Percentiles rank a stretch among this genome's conserved stretches.
Evolutionary conservation across 2,329 filamentous ascomycete genomes (phyloP).

Genomic region (Botrytis sinoallii): DNA sequence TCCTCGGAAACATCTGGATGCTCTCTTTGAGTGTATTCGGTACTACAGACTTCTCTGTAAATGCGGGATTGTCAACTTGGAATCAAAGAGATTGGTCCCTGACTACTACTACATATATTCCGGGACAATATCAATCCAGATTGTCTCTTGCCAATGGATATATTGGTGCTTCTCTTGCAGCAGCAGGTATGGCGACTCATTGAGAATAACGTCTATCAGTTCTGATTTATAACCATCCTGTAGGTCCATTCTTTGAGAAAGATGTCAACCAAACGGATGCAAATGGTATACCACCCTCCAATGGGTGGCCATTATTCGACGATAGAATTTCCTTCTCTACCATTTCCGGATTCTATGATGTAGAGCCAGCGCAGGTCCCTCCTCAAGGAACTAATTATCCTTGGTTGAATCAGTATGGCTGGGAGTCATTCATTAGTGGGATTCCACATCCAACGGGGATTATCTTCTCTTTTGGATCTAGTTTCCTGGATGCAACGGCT

Average conservation of each 20-base stretch:
- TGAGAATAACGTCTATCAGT: not conserved
- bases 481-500: conserved; percentile 59
- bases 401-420: conserved; percentile 67
- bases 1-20: not conserved
- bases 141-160: conserved; percentile 38
- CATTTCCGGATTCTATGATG: conserved; percentile 64
- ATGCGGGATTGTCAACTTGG: conserved; percentile 30
- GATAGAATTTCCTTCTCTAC: conserved; percentile 64
- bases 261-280: conserved; percentile 37
- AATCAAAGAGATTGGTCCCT: conserved; percentile 36
- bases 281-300: conserved; percentile 42
- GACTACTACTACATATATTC: conserved; percentile 30
- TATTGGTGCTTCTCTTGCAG: conserved; percentile 8
- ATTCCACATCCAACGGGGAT: conserved; percentile 67
- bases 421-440: conserved; percentile 68
- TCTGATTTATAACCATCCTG: not conserved
- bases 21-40: not conserved
- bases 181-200: not conserved
- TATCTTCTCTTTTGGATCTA: conserved; percentile 53
- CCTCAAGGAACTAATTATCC: conserved; percentile 59
- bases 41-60: conserved; percentile 32
- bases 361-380: conserved; percentile 48
- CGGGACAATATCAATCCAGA: conserved; percentile 36
- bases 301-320: conserved; percentile 66
- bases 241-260: conserved; percentile 37